Conservation (phyloP, 2,329 filamentous ascomycete genomes). For the Stenocarpella maydis region DNA sequence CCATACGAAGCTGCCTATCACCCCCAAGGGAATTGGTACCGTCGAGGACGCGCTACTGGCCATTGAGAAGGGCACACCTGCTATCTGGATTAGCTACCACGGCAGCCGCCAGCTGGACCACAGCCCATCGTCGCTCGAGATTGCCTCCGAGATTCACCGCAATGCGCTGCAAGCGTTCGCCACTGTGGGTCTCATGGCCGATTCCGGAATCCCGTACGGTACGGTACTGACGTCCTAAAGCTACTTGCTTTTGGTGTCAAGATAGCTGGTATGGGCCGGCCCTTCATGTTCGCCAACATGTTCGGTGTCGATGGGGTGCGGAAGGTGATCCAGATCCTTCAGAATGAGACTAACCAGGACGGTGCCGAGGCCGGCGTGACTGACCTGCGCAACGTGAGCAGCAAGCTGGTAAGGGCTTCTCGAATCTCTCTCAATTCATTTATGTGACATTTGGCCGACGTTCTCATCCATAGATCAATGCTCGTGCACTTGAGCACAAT, state of each 20-base stretch:
- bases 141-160: slow-evolving; percentile 44
- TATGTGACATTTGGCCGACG: neutral
- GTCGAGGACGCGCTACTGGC: slow-evolving; percentile 48
- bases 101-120: slow-evolving; percentile 52
- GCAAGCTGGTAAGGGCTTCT: slow-evolving; percentile 33
- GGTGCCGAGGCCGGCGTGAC: slow-evolving; percentile 46
- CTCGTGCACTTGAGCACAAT: slow-evolving; percentile 21
- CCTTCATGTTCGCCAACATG: slow-evolving; percentile 59
- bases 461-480: neutral
- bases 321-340: slow-evolving; percentile 56
- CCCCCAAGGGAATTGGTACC: slow-evolving; percentile 50
- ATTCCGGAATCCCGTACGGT: slow-evolving; percentile 49
- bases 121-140: slow-evolving; percentile 46
- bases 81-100: slow-evolving; percentile 52
- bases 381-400: slow-evolving; percentile 37
- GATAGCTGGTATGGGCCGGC: slow-evolving; percentile 44
- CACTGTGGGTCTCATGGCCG: slow-evolving; percentile 39
- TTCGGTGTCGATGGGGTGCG: slow-evolving; percentile 57
- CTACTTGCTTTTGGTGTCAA: slow-evolving; percentile 50
- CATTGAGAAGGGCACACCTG: slow-evolving; percentile 45
- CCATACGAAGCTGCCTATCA: slow-evolving; percentile 47
- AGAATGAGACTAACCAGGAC: slow-evolving; percentile 53
- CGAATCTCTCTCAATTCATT: neutral
- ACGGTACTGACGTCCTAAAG: slow-evolving; percentile 51
- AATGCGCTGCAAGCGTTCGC: slow-evolving; percentile 49